Conservation (phyloP, 1,139 yeast genomes). For the Saccharomycopsis crataegensis region DNA sequence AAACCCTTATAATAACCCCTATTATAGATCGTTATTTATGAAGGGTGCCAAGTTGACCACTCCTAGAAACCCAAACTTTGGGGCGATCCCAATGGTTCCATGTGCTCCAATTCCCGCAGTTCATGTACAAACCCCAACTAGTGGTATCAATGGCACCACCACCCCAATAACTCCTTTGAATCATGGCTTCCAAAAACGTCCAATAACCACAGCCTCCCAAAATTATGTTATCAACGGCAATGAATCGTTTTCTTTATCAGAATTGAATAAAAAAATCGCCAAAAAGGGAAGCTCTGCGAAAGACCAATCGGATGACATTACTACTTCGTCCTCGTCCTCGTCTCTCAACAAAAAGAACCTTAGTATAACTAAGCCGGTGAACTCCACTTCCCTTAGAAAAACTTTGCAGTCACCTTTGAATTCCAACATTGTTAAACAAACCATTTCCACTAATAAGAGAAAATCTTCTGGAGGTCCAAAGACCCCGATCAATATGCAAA, state of each 20-base stretch:
- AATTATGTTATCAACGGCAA: slow-evolving; percentile 16
- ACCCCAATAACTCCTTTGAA: slow-evolving; percentile 18
- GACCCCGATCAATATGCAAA: slow-evolving; percentile 19
- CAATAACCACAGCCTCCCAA: slow-evolving; percentile 8
- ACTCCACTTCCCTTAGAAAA: slow-evolving; percentile 5
- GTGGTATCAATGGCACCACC: neutral
- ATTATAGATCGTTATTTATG: slow-evolving; percentile 9
- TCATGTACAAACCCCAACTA: slow-evolving; percentile 12
- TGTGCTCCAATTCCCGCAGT: slow-evolving; percentile 4
- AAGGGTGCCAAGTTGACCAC: slow-evolving; percentile 2
- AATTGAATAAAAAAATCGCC: slow-evolving; percentile 5
- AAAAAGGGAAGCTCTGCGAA: neutral
- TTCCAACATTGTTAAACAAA: slow-evolving; percentile 17
- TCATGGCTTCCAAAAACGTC: slow-evolving; percentile 14
- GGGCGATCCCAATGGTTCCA: neutral
- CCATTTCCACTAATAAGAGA: slow-evolving; percentile 9
- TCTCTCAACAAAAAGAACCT: neutral
- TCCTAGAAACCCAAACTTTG: slow-evolving; percentile 6
- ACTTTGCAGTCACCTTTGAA: slow-evolving; percentile 15
- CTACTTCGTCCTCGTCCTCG: neutral
- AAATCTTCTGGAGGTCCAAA: slow-evolving; percentile 15
- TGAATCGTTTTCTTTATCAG: slow-evolving; percentile 9
- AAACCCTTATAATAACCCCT: slow-evolving; percentile 7
- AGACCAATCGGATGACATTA: neutral
- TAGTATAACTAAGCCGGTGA: neutral